Evolutionary conservation across 495 filamentous ascomycete genomes (phyloP), one percentile per base, ranked within the genome.

Genomic region (Neurospora discreta): DNA sequence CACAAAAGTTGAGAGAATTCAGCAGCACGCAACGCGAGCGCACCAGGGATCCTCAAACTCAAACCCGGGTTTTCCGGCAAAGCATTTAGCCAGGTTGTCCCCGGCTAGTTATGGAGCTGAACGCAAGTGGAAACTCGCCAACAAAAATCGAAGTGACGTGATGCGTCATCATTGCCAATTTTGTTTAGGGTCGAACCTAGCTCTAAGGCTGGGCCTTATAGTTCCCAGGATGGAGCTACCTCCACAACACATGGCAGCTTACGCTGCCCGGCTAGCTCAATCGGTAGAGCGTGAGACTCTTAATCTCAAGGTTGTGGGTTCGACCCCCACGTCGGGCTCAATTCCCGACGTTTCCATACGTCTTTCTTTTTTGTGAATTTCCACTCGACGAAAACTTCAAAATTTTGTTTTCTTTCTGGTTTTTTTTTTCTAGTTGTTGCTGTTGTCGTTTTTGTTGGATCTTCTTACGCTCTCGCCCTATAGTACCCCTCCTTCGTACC

Each of bases 241-340:
- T 8, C 1, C 33, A 9, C 15, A 65, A 33, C 52, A 65, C 33
- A 30, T 65, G 52, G 52, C 52, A 65, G 52, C 52, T 30, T 60
- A 26, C 23, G 52, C 52, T 65, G 79, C 79, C 79, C 78, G 80
- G 88, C 87, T 91, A 91, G 89, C 89, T 91, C 89, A 91, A 90
- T 91, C 89, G 89, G 89, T 90, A 90, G 89, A 91, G 89, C 89
- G 89, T 90, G 87, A 90, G 89, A 91, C 89, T 91, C 89, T 91
- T 91, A 60, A 60, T 60, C 52, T 60, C 52, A 60, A 60, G 52
- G 52, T 60, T 60, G 52, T 60, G 52, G 33, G 33, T 36, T 60
- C 52, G 52, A 65, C 52, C 52, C 52, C 52, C 52, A 60, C 52
- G 52, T 60, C 52, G 52, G 52, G 52, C 52, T 60, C 52, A 60